Percentiles rank a stretch among this genome's conserved stretches.
These are phyloP conservation scores for Agaricales sp. DNA, from an alignment of 1,284 basidiomycete species.

Conservation along the genomic window DNA sequence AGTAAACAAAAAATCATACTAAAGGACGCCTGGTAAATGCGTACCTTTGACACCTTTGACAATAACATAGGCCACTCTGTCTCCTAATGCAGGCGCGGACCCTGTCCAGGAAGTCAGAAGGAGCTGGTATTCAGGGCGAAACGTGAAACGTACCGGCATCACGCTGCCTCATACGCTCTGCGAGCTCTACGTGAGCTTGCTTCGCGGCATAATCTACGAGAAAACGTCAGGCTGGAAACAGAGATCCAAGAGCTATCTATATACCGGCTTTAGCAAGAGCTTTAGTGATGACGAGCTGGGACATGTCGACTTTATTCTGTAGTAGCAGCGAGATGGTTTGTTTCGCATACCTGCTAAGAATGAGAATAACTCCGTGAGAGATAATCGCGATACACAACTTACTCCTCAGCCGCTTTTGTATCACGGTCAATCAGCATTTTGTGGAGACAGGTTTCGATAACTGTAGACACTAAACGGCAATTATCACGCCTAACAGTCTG, in stretches of 20 bases:
- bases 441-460: slow-evolving; percentile 93
- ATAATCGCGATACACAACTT: slow-evolving; percentile 21
- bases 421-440: slow-evolving; percentile 95
- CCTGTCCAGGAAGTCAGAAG: slow-evolving; percentile 26
- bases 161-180: slow-evolving; percentile 88
- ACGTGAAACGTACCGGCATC: slow-evolving; percentile 61
- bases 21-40: slow-evolving; percentile 4
- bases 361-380: slow-evolving; percentile 5
- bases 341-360: slow-evolving; percentile 69
- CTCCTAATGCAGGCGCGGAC: slow-evolving; percentile 87
- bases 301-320: slow-evolving; percentile 96
- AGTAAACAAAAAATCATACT: slow-evolving; percentile 1
- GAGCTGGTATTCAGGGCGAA: neutral
- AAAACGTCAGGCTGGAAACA: slow-evolving; percentile 4
- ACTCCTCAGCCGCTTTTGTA: slow-evolving; percentile 88
- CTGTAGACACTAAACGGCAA: slow-evolving; percentile 89
- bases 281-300: slow-evolving; percentile 95
- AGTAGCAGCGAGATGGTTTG: slow-evolving; percentile 86
- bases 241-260: slow-evolving; percentile 14
- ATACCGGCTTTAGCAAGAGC: slow-evolving; percentile 80
- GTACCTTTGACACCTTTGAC: slow-evolving; percentile 88
- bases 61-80: slow-evolving; percentile 96
- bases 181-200: slow-evolving; percentile 92
- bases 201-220: slow-evolving; percentile 76
- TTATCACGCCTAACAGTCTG: slow-evolving; percentile 95